Base-by-base conservation (phyloP, 176 grass and related monocot genomes). In the Dactylis glomerata region DNA sequence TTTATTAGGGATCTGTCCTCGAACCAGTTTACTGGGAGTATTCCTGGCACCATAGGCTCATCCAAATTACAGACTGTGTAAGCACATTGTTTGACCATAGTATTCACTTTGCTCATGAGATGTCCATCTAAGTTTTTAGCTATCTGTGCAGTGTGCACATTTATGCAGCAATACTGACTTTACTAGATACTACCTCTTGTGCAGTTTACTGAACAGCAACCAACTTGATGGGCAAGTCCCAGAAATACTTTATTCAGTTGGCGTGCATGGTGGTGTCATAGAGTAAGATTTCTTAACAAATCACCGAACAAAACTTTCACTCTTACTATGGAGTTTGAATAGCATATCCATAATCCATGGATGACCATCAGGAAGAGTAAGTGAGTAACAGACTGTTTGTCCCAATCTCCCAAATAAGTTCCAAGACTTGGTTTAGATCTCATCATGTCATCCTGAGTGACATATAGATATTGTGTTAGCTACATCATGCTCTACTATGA, bases 261-360 rank as follows among this genome's bases (percentile, higher is more conserved):
- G 97, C 9, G 93, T 99, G 42, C 97, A 94, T 82, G 97, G 97
- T 84, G 96, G 96, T 37, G 85, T 96, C 62, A 99, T 99, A 94
- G 96, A 99, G 96, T 99, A 96, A 92, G 92, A 79, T 81, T 42
- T 51, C 49, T 68, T 81, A 28, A 54, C 38, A 32, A 10, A 57
- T 50, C 57, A 0, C 77, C n/a, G n/a, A n/a, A 73, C 26, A 42
- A 15, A 34, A 76, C 20, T 22, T 49, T 28, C 24, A 62, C 5
- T 1, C 16, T 27, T 50, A 62, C 19, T 40, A 38, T 67, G 58
- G 51, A 76, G 4, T 69, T 55, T 81, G 9, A 30, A 81, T 62
- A 71, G 5, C 28, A 19, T 82, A 59, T 58, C 52, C 62, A 69
- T 4, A 32, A 59, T 58, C 52, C 62, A 69, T 4, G 41, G 5